Evolutionary conservation across 2,329 filamentous ascomycete species (phyloP).

Genomic region (Oidium heveae): DNA sequence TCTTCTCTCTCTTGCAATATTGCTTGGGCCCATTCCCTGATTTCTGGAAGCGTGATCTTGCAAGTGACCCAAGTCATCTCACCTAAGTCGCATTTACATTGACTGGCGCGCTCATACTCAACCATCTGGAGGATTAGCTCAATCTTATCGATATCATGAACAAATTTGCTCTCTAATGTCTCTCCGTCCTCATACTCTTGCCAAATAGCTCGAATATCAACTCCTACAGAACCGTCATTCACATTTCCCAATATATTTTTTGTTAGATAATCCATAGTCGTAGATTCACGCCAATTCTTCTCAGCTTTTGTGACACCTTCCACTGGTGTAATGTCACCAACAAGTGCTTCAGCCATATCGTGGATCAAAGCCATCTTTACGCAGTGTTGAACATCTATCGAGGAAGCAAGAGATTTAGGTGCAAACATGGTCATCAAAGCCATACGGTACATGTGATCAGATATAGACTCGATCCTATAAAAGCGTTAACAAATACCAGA

Average conservation of each 20-base stretch:
- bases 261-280: slow-evolving; percentile 77
- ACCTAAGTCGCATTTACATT: slow-evolving; percentile 45
- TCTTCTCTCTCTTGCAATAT: slow-evolving; percentile 50
- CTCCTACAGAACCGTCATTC: slow-evolving; percentile 40
- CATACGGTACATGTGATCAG: slow-evolving; percentile 99
- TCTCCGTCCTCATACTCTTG: slow-evolving; percentile 80
- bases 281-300: slow-evolving; percentile 66
- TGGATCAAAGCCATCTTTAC: slow-evolving; percentile 90
- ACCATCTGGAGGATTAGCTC: slow-evolving; percentile 87
- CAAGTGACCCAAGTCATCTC: slow-evolving; percentile 67
- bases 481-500: no score
- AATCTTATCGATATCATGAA: slow-evolving; percentile 95
- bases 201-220: slow-evolving; percentile 59
- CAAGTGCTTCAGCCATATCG: slow-evolving; percentile 89
- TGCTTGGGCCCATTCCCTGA: slow-evolving; percentile 53
- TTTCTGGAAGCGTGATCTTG: slow-evolving; percentile 50
- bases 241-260: slow-evolving; percentile 47
- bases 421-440: slow-evolving; percentile 85
- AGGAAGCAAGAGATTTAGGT: slow-evolving; percentile 43
- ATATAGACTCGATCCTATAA: slow-evolving; percentile 58
- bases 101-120: slow-evolving; percentile 62
- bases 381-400: slow-evolving; percentile 58
- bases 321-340: slow-evolving; percentile 89
- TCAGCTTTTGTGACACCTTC: slow-evolving; percentile 67
- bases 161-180: slow-evolving; percentile 67